phyloP scores from a whole-genome alignment of 208 protist species.

The Trypanosoma platydactyli region DNA sequence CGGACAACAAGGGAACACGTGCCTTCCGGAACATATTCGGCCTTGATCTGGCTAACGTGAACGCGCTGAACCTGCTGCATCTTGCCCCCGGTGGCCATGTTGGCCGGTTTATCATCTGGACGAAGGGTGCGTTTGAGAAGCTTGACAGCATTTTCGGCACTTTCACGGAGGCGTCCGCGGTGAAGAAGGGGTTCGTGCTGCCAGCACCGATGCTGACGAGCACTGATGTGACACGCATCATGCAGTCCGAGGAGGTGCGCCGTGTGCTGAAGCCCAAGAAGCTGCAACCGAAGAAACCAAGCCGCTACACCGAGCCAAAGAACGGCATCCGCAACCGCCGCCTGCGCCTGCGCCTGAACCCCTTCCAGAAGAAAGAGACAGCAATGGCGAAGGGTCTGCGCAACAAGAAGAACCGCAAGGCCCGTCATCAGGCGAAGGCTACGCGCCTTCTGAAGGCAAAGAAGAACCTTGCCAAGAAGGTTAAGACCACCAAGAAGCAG shows the following conservation, averaged over 20 bases:
- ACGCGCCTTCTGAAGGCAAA: constrained; percentile 48
- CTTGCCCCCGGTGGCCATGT: constrained; percentile 99
- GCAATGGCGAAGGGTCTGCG: constrained; percentile 52
- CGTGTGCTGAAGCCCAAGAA: constrained; percentile 77
- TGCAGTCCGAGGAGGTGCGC: constrained; percentile 83
- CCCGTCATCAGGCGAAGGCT: constrained; percentile 44
- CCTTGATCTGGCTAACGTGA: constrained; percentile 94
- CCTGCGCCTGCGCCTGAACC: constrained; percentile 77
- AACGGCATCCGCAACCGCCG: constrained; percentile 82
- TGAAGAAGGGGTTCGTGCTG: constrained; percentile 90
- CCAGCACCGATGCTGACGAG: constrained; percentile 66
- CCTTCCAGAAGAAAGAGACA: constrained; percentile 66
- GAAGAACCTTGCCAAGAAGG: constrained; percentile 39
- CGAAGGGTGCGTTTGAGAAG: constrained; percentile 96
- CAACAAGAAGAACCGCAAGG: constrained; percentile 48
- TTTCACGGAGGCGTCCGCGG: constrained; percentile 61
- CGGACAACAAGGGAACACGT: constrained; percentile 81
- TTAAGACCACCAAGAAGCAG: constrained; percentile 59
- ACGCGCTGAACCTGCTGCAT: constrained; percentile 97
- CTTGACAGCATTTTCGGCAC: constrained; percentile 98
- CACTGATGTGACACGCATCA: constrained; percentile 80
- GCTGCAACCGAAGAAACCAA: constrained; percentile 59
- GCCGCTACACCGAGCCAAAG: constrained; percentile 50
- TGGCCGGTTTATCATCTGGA: constrained; percentile 99
- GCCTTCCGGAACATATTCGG: constrained; percentile 97